These are phyloP conservation scores for Echria macrotheca DNA, from an alignment of 495 filamentous ascomycete genomes.

Conservation along the genomic window DNA sequence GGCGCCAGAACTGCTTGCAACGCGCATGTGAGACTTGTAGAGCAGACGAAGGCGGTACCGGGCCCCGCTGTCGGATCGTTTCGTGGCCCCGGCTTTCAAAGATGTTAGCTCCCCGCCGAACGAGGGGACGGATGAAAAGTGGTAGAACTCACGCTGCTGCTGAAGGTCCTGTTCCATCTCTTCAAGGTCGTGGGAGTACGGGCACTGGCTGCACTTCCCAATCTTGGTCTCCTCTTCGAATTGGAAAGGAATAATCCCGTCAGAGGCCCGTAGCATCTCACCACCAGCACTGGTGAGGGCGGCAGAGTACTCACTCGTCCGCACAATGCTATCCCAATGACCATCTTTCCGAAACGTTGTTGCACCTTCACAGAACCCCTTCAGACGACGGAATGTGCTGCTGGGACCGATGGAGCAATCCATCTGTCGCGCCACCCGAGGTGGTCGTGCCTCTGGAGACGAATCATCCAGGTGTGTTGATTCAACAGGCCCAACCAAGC, in stretches of 20 bases:
- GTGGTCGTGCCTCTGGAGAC: background rate
- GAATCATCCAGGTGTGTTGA: background rate
- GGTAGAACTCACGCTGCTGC: constrained; percentile 21
- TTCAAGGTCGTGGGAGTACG: constrained; percentile 28
- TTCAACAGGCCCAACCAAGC: background rate
- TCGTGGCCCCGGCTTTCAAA: no score
- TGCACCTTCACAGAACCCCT: constrained; percentile 24
- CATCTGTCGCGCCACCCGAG: constrained; percentile 5
- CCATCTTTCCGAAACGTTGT: constrained; percentile 16
- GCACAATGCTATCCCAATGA: constrained; percentile 21
- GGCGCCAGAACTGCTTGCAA: constrained; percentile 13
- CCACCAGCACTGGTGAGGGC: constrained; percentile 9
- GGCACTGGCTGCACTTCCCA: constrained; percentile 28
- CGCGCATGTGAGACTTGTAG: constrained; percentile 34
- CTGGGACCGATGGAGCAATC: constrained; percentile 18
- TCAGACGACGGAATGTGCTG: constrained; percentile 21
- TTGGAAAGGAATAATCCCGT: constrained; percentile 18
- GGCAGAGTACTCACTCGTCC: constrained; percentile 12
- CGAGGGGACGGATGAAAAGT: constrained; percentile 13
- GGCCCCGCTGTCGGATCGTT: constrained; percentile 22
- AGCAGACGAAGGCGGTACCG: constrained; percentile 32
- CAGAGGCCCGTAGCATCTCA: constrained; percentile 20
- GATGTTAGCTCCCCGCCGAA: no score
- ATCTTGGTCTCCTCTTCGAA: constrained; percentile 17
- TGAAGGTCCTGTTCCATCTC: constrained; percentile 27